Evolutionary conservation across 805 yeast genomes (phyloP).

Genomic region (Starmera amethionina): DNA sequence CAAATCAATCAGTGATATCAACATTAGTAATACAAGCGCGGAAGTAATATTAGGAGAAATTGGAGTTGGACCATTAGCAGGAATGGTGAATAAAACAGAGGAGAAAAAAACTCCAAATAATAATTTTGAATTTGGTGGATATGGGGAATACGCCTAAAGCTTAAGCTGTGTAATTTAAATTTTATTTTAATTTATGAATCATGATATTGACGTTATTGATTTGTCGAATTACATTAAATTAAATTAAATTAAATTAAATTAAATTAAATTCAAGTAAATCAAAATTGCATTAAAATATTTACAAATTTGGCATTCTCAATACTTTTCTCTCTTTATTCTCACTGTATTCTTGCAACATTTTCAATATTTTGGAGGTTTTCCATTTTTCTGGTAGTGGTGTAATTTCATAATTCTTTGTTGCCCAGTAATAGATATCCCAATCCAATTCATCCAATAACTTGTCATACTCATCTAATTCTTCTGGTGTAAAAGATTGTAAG

Average conservation of each 20-base stretch:
- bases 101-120: slow-evolving; percentile 16
- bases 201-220: too few species aligned
- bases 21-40: slow-evolving; percentile 62
- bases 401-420: slow-evolving; percentile 69
- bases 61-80: slow-evolving; percentile 76
- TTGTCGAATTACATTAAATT: neutral
- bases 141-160: slow-evolving; percentile 20
- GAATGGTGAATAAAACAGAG: slow-evolving; percentile 2
- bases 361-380: slow-evolving; percentile 58
- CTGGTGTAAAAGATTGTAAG: slow-evolving; percentile 45
- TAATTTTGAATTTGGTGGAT: slow-evolving; percentile 29
- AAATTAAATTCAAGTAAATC: neutral
- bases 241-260: neutral
- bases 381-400: slow-evolving; percentile 86
- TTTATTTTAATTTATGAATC: too few species aligned
- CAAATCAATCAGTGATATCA: slow-evolving; percentile 29
- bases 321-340: slow-evolving; percentile 63
- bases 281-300: neutral
- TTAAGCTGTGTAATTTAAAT: too few species aligned
- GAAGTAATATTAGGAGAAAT: slow-evolving; percentile 65
- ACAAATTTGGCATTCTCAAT: slow-evolving; percentile 76
- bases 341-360: slow-evolving; percentile 60
- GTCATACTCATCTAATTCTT: slow-evolving; percentile 80
- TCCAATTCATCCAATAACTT: slow-evolving; percentile 83
- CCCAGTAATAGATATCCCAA: slow-evolving; percentile 99